These are phyloP conservation scores for Camellia oleifera DNA, from an alignment of 179 eudicot genomes.

Conservation along the genomic window DNA sequence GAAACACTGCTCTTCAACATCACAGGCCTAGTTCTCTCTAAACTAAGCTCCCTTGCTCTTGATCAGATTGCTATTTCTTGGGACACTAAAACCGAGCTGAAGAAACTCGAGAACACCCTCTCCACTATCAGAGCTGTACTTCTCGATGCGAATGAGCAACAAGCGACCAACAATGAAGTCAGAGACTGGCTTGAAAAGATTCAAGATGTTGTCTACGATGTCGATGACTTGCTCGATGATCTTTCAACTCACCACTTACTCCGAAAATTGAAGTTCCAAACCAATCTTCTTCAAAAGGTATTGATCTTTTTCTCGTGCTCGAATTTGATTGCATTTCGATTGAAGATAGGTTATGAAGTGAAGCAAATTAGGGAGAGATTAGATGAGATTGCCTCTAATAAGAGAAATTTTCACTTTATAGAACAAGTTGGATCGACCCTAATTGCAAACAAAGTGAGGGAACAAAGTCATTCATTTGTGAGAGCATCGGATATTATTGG, in stretches of 20 bases:
- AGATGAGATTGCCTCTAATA: conserved; percentile 23
- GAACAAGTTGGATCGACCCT: neutral
- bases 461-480: conserved; percentile 23
- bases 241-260: conserved; percentile 9
- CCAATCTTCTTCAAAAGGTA: conserved; percentile 7
- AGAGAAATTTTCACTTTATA: conserved; percentile 18
- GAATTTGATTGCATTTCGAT: conserved; percentile 12
- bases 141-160: conserved; percentile 28
- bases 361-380: conserved; percentile 24
- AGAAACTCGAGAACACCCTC: neutral
- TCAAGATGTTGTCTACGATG: conserved; percentile 22
- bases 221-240: conserved; percentile 27
- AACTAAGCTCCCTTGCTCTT: neutral
- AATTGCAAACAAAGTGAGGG: conserved; percentile 12
- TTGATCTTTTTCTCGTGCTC: conserved; percentile 20
- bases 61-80: neutral
- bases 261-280: neutral
- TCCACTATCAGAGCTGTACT: conserved; percentile 20
- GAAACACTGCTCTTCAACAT: too few species aligned
- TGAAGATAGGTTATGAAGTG: conserved; percentile 14
- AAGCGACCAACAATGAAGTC: conserved; percentile 13
- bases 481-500: conserved; percentile 20
- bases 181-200: conserved; percentile 26
- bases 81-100: conserved; percentile 15
- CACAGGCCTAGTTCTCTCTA: too few species aligned